Evolutionary conservation across 1,139 yeast genomes (phyloP), one percentile per base, ranked within the genome.

Genomic region (Taphrina deformans): DNA sequence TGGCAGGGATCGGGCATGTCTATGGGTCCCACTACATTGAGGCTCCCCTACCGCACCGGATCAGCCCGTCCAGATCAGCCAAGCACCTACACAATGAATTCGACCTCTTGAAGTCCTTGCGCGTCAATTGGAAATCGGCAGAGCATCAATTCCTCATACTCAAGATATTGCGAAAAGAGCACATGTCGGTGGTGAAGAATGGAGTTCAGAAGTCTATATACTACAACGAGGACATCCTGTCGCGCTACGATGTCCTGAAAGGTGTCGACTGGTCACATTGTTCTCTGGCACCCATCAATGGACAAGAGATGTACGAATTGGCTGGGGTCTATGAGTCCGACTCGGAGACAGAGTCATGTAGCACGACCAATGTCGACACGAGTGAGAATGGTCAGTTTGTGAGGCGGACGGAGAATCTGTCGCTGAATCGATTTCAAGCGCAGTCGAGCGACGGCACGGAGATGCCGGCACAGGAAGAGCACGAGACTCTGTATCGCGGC

Each of bases 11-110:
- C 9, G 48, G 48, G n/a, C 48, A 44, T 10, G 27, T 44, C 48
- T 44, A 44, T 21, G 48, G 48, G 4, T 44, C 48, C 21, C 48
- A 44, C 48, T 44, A 44, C n/a, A n/a, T 9, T 3, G 48, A 44
- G 21, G 48, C 48, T 5, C 48, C 48, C n/a, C 27, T 44, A 44
- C 48, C 48, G 27, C 48, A 44, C n/a, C 48, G 48, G 27, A 44
- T 44, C 48, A 44, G 48, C n/a, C 48, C 48, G 12, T 18, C 48
- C 2, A 44, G 21, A 7, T 44, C 48, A 9, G 27, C 24, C 27
- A 44, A 44, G 27, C 48, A 44, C n/a, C 27, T 44, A 7, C 27
- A 21, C 26, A 44, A 44, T 6, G 48, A 44, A 21, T 44, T 44
- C 27, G 48, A 44, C 27, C 48, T 44, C n/a, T 23, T 44, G 14